Conservation (phyloP, 768 basidiomycete genomes). For the Steccherinum ochraceum region DNA sequence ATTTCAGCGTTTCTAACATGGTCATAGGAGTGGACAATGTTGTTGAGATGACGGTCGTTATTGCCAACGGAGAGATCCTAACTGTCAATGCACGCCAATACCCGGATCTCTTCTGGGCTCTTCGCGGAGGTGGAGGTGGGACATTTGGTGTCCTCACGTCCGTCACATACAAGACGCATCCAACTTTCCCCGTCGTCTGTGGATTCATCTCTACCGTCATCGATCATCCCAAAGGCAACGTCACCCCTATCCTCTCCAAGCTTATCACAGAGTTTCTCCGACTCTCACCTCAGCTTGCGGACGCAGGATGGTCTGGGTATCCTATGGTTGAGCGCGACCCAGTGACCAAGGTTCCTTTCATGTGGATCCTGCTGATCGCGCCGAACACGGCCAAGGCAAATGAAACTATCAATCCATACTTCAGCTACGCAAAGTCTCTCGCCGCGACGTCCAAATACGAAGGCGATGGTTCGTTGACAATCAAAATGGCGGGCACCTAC, state of each 20-base stretch:
- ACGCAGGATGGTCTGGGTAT: constrained; percentile 31
- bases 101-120: constrained; percentile 45
- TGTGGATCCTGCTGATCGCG: constrained; percentile 22
- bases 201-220: constrained; percentile 14
- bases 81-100: constrained; percentile 34
- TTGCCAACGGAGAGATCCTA: constrained; percentile 33
- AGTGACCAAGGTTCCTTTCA: background rate
- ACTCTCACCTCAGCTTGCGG: constrained; percentile 29
- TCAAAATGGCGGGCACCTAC: constrained; percentile 10
- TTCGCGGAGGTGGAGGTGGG: constrained; percentile 46
- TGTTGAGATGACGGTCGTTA: constrained; percentile 38
- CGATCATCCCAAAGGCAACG: constrained; percentile 4
- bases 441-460: constrained; percentile 6
- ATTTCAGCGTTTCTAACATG: background rate
- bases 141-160: constrained; percentile 43
- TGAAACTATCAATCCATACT: constrained; percentile 28
- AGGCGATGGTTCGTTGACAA: constrained; percentile 14
- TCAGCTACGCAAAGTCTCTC: constrained; percentile 21
- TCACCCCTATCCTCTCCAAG: constrained; percentile 16
- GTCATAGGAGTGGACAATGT: constrained; percentile 40
- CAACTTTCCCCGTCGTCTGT: constrained; percentile 26
- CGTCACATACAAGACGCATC: constrained; percentile 40
- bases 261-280: constrained; percentile 31
- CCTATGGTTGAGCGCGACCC: background rate
- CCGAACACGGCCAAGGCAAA: constrained; percentile 32